Evolutionary conservation across 306 rosid species (phyloP), one percentile per base, ranked within the genome.

Genomic region (Sechiopsis laciniata): DNA sequence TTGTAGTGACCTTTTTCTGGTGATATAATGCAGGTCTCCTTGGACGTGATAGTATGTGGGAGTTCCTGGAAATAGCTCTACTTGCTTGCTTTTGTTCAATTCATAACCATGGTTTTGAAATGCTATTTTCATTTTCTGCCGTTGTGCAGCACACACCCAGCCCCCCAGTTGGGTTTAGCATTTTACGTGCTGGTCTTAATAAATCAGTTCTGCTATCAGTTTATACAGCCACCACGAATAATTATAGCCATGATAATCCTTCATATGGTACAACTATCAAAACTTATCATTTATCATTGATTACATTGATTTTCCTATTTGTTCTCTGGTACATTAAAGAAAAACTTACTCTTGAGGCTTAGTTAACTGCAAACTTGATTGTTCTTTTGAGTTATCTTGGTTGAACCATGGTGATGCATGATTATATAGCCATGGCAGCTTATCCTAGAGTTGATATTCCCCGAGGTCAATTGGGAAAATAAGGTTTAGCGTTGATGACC

Each of bases 41-140:
- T 76, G 84, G 82, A 73, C 81, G 85, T 83, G 92, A 83, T 81
- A 89, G 91, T 83, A 87, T 90, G 67, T 83, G 96, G 96, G 99
- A 95, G 71, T 95, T 95, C 84, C 84, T 88, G 88, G 90, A 95
- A 85, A 87, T 95, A 83, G 88, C 97, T 72, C 72, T 91, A 77
- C 97, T 95, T 71, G 96, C 88, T 75, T 89, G 96, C 90, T 91
- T 91, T 84, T 91, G 99, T 88, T 83, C 99, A 57, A 85, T 95
- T 82, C 97, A 95, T 80, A 89, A 91, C 85, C 92, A 88, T 73
- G 99, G 99, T 66, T 91, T 86, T 82, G 90, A 89, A 77, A 87
- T 88, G 95, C 84, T 91, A 67, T 91, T 89, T 84, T 95, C 99
- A 32, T 95, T 91, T 88, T 95, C 99, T 20, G 97, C 95, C 57